These are phyloP conservation scores for Naganishia cerealis DNA, from an alignment of 1,284 basidiomycete species.

Conservation along the genomic window DNA sequence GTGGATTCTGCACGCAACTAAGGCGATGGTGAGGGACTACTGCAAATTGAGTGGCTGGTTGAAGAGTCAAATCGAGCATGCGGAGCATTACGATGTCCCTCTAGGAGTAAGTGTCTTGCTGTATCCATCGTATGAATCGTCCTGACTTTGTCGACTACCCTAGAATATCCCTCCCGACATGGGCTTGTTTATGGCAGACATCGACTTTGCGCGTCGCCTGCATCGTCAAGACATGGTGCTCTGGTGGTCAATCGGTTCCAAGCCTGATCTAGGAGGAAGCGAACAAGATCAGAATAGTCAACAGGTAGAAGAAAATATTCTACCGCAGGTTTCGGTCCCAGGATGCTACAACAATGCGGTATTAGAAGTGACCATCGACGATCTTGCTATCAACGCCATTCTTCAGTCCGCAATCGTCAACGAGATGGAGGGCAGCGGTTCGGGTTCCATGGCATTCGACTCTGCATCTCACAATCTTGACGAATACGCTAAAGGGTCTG, in stretches of 20 bases:
- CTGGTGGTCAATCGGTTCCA: slow-evolving; percentile 91
- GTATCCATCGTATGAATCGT: background rate
- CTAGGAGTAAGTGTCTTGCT: slow-evolving; percentile 59
- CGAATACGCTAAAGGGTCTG: slow-evolving; percentile 75
- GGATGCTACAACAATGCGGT: slow-evolving; percentile 93
- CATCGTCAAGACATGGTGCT: slow-evolving; percentile 84
- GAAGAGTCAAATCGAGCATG: slow-evolving; percentile 74
- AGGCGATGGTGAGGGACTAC: slow-evolving; percentile 79
- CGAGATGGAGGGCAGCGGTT: slow-evolving; percentile 87
- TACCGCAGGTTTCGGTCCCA: slow-evolving; percentile 79
- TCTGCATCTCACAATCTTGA: slow-evolving; percentile 86
- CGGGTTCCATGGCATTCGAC: slow-evolving; percentile 89
- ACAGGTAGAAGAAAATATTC: slow-evolving; percentile 69
- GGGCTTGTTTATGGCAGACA: slow-evolving; percentile 79
- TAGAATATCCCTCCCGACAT: slow-evolving; percentile 85
- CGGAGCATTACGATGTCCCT: slow-evolving; percentile 89
- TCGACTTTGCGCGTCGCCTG: slow-evolving; percentile 85
- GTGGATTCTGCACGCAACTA: slow-evolving; percentile 59
- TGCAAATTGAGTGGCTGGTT: slow-evolving; percentile 77
- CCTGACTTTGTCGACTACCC: slow-evolving; percentile 15
- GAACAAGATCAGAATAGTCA: slow-evolving; percentile 78
- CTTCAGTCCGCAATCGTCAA: slow-evolving; percentile 92
- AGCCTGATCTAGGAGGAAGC: slow-evolving; percentile 90
- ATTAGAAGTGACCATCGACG: slow-evolving; percentile 82
- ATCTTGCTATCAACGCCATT: slow-evolving; percentile 91